phyloP scores from a whole-genome alignment of 176 grass and related monocot genomes.

The Eleusine indica region DNA sequence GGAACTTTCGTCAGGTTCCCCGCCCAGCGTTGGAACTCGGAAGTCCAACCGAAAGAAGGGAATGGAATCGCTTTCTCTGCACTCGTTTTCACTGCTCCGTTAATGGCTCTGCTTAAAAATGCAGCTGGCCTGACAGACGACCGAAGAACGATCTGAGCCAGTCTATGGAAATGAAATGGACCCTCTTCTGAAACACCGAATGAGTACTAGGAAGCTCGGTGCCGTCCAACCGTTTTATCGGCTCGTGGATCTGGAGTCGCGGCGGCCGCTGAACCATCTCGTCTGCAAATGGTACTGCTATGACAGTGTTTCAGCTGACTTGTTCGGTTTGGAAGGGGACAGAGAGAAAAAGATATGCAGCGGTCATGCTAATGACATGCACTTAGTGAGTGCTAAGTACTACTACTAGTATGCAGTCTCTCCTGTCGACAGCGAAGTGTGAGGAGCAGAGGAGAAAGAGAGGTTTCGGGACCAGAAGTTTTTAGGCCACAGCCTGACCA shows the following conservation, averaged over 20 bases:
- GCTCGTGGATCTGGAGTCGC: neutral
- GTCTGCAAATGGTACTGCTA: slow-evolving; percentile 12
- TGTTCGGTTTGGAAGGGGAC: neutral
- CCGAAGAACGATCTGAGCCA: neutral
- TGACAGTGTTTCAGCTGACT: neutral
- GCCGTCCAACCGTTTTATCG: neutral
- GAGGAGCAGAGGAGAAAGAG: too few relatives aligned
- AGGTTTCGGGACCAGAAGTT: too few relatives aligned
- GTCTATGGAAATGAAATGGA: neutral
- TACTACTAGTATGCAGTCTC: neutral
- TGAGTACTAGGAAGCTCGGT: neutral
- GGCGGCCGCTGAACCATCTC: slow-evolving; percentile 19
- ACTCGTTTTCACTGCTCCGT: neutral
- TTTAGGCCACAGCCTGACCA: too few relatives aligned
- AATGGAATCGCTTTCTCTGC: neutral
- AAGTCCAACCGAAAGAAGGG: neutral
- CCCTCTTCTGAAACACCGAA: neutral
- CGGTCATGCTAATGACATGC: neutral
- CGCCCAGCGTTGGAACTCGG: neutral
- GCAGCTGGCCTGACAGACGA: neutral
- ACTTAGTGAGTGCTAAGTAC: neutral
- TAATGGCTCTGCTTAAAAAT: slow-evolving; percentile 10
- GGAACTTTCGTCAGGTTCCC: neutral
- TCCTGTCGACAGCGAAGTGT: too few relatives aligned
- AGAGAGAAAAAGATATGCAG: too few relatives aligned